Evolutionary conservation across 2,329 filamentous ascomycete species (phyloP), one percentile per base, ranked within the genome.

Genomic region (Metarhizium guizhouense): DNA sequence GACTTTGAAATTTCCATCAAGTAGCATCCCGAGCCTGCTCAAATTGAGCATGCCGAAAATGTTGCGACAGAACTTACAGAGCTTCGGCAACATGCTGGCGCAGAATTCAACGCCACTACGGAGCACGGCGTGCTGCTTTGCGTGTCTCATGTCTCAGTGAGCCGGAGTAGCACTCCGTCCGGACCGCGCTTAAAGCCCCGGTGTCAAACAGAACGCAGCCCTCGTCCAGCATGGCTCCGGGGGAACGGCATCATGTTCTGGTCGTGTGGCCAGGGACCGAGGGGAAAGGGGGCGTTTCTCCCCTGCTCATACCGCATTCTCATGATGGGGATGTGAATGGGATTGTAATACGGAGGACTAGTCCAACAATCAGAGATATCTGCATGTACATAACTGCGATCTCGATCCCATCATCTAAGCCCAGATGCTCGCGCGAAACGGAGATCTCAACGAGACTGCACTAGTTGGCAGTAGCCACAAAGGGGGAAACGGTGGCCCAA

Each of bases 341-440:
- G 38, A 53, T 51, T 56, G 36, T 48, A 34, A 34, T 47, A 25
- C 25, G 25, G 25, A 25, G 25, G 25, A 25, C 25, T 25, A n/a
- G 16, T 16, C n/a, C 34, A 14, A 20, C 20, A 13, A 40, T 36
- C 55, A 32, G 52, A 40, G 47, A 47, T 38, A 47, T 13, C 38
- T 16, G 38, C 20, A 40, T 40, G 38, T 38, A 51, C 34, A 52
- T 25, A 25, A 11, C 32, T 29, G 47, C 18, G 58, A 60, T 60
- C 58, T 60, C 60, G 58, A 61, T 59, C 40, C 47, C 16, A 34
- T 47, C 40, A 16, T 40, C 36, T 47, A 18, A 48, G 25, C 25
- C 18, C 52, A 55, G 58, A 57, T 59, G 56, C 51, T 51, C 59
- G 47, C 53, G 45, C 54, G 32, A 58, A 54, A 58, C 40, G 53